Base-by-base conservation (phyloP, 176 grass and related monocot species). In the Aegilops tauschii region DNA sequence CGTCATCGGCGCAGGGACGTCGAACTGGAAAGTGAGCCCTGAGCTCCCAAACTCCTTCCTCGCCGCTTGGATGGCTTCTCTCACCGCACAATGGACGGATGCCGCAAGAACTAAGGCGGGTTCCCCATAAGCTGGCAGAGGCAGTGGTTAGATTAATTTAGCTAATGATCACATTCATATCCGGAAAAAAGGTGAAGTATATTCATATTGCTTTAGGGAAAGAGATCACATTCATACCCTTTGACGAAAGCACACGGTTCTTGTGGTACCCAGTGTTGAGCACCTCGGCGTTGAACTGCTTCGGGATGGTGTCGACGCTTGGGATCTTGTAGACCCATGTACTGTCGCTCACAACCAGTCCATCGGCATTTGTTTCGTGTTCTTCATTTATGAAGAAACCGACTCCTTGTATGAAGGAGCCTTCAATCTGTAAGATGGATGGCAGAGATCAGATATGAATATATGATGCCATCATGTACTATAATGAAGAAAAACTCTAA, bases 301-400 rank as follows among this genome's bases (percentile, higher is more conserved):
- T 94, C 12, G 92, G 87, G 28, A 94, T 94, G 25, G 54, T 89
- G 59, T 94, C 87, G 0, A 94, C 73, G 2, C 86, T 94, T 75
- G 92, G 92, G 34, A 94, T 94, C 66, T 92, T 94, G 65, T 94
- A 94, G 67, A 86, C 88, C 92, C 92, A 92, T 37, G 92, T 92
- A 21, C 87, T 89, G 32, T 92, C 78, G 21, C 83, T 87, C 35
- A 92, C 20, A 45, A 91, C 69, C 59, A 89, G 85, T 31, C 92
- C 89, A 8, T 94, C 84, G 23, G 20, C 80, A 28, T 95, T 92
- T 8, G 82, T 87, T 52, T 81, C 11, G 49, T 70, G 28, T 74
- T 92, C 88, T 88, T 92, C 90, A 4, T 88, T 88, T 80, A 95
- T 76, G 81, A 95, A 90, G 62, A 90, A 95, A 18, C 90, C 90